Base-by-base conservation (phyloP, 345 rosid genomes). In the Pistacia integerrima region DNA sequence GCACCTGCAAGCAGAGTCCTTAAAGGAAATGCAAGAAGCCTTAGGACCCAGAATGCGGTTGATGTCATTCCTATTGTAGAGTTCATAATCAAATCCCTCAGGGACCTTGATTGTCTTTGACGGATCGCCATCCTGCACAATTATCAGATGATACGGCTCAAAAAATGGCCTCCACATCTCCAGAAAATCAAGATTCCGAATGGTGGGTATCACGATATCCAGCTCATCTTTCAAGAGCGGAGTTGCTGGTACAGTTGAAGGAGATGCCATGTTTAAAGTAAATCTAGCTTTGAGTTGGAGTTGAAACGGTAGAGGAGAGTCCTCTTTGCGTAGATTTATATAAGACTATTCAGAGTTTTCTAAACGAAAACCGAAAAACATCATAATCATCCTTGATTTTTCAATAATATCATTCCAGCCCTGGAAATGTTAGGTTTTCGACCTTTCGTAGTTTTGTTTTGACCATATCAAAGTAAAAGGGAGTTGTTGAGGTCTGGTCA, bases 111-210 rank as follows among this genome's bases (percentile, higher is more conserved):
- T 86, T 77, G 67, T 77, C 85, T 82, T 82, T 0, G 84, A 77
- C 10, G 91, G 91, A 54, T 88, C 88, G 33, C 89, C 91, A 46
- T 84, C 91, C 16, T 86, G 89, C 60, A 88, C 84, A 25, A 88
- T 86, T 62, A 86, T 86, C 69, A 88, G 71, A 79, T 88, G 89
- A 73, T 88, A 88, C 13, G 63, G 87, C 83, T 84, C 85, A 73
- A 88, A 88, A 70, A 84, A 86, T 4, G 89, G 85, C 75, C 87
- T 81, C 89, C 88, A 88, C 86, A 79, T 81, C 78, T 88, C 91
- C 81, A 88, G 57, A 78, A 88, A 88, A 77, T 84, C 85, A 6
- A 88, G 81, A 76, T 85, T 79, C 57, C 88, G 74, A 52, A 84
- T 84, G 4, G 89, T 88, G 18, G 87, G 91, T 55, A 85, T 85